Conservation (phyloP, 768 basidiomycete genomes). For the Boletales sp. region DNA sequence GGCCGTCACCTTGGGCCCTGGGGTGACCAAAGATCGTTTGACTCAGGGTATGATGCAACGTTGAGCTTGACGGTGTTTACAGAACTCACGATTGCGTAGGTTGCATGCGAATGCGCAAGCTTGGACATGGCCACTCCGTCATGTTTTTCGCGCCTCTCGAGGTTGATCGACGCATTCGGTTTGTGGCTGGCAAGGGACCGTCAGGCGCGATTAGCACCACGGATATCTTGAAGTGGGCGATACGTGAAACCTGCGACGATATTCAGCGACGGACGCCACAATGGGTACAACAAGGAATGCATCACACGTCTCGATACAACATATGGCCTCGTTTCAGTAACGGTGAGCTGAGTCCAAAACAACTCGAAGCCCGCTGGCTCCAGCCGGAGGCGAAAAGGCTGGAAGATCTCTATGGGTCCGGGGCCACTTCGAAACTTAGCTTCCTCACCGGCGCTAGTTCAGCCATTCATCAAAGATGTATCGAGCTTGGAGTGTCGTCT, state of each 20-base stretch:
- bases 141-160: constrained; percentile 50
- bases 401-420: constrained; percentile 31
- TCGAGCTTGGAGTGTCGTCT: constrained; percentile 24
- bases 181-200: constrained; percentile 11
- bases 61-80: neutral
- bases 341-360: constrained; percentile 1
- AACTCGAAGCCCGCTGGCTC: constrained; percentile 31
- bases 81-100: constrained; percentile 30
- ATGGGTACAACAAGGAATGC: constrained; percentile 44
- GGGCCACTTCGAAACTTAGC: constrained; percentile 3
- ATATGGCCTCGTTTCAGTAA: constrained; percentile 19
- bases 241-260: constrained; percentile 41
- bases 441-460: neutral
- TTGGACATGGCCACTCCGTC: constrained; percentile 46
- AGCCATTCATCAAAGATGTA: constrained; percentile 23
- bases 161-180: constrained; percentile 37
- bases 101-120: constrained; percentile 53
- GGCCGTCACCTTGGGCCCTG: constrained; percentile 13
- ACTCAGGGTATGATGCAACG: constrained; percentile 8
- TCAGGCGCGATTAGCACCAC: constrained; percentile 7
- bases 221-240: constrained; percentile 44
- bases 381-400: constrained; percentile 38
- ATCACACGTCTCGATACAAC: constrained; percentile 29
- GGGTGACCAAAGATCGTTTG: constrained; percentile 16
- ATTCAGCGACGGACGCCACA: constrained; percentile 38